Evolutionary conservation across 768 basidiomycete genomes (phyloP).

Genomic region (Tylopilus felleus): DNA sequence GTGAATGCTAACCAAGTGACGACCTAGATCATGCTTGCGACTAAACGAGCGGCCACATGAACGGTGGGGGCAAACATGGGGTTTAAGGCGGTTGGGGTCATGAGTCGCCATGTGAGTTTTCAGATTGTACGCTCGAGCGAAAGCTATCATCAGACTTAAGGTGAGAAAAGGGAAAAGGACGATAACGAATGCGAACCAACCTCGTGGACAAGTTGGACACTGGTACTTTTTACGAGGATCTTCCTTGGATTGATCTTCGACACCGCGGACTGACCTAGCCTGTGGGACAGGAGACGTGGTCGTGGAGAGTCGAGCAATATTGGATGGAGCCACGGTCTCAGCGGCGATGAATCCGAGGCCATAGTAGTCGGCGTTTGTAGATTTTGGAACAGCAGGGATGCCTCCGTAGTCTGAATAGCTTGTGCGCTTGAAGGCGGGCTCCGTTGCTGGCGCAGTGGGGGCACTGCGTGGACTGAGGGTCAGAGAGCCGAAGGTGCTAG

Average conservation of each 20-base stretch:
- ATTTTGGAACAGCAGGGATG: slow-evolving; percentile 46
- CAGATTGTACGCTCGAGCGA: slow-evolving; percentile 90
- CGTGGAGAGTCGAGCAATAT: slow-evolving; percentile 48
- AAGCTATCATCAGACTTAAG: slow-evolving; percentile 46
- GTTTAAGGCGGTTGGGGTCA: slow-evolving; percentile 87
- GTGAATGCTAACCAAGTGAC: slow-evolving; percentile 85
- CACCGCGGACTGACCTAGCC: slow-evolving; percentile 35
- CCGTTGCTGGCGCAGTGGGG: slow-evolving; percentile 33
- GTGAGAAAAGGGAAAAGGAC: slow-evolving; percentile 2
- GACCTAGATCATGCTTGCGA: slow-evolving; percentile 89
- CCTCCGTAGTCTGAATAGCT: slow-evolving; percentile 70
- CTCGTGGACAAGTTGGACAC: slow-evolving; percentile 70
- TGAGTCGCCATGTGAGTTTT: slow-evolving; percentile 96
- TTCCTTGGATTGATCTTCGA: slow-evolving; percentile 45
- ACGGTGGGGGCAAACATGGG: slow-evolving; percentile 81
- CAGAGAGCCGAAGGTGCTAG: slow-evolving; percentile 54
- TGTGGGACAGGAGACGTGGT: slow-evolving; percentile 40
- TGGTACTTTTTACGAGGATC: slow-evolving; percentile 79
- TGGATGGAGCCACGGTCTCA: slow-evolving; percentile 54
- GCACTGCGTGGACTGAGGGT: slow-evolving; percentile 58
- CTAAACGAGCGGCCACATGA: slow-evolving; percentile 89
- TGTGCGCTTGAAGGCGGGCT: slow-evolving; percentile 38
- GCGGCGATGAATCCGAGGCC: slow-evolving; percentile 30
- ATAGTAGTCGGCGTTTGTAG: slow-evolving; percentile 48
- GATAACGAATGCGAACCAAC: slow-evolving; percentile 34